Percentiles rank a stretch among this genome's conserved stretches.
Conservation (phyloP, 2,329 filamentous ascomycete species). For the Alternaria sp. region DNA sequence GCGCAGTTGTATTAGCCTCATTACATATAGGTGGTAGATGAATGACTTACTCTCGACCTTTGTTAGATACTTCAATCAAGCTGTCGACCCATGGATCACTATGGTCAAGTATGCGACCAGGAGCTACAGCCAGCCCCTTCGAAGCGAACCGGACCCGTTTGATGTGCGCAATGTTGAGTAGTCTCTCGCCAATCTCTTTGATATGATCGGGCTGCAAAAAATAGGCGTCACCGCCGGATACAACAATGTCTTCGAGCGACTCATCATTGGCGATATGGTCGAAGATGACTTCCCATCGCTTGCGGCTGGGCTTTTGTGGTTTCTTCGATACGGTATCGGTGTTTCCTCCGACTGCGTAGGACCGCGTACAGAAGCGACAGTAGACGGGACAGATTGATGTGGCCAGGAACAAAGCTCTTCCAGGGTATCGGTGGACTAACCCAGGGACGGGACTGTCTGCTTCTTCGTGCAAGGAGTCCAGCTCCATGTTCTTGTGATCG, state of each 20-base stretch:
- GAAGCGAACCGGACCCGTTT: conserved; percentile 67
- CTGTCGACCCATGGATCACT: conserved; percentile 62
- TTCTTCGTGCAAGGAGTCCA: conserved; percentile 67
- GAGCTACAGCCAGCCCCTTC: conserved; percentile 67
- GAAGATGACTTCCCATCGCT: conserved; percentile 65
- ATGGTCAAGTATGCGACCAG: conserved; percentile 61
- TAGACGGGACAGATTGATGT: conserved; percentile 68
- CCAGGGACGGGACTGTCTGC: conserved; percentile 63
- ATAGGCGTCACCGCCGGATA: conserved; percentile 69
- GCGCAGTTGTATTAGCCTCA: background rate
- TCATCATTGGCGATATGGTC: conserved; percentile 61
- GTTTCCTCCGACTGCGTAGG: conserved; percentile 63
- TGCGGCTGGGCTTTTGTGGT: conserved; percentile 47
- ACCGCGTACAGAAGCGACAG: conserved; percentile 68
- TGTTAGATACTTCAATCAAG: conserved; percentile 59
- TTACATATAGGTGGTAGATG: background rate
- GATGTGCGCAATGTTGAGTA: conserved; percentile 65
- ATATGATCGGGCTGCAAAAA: conserved; percentile 63
- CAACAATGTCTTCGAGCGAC: conserved; percentile 64
- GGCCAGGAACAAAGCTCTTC: conserved; percentile 68
- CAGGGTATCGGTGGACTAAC: conserved; percentile 68
- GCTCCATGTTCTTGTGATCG: conserved; percentile 61
- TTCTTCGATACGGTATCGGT: conserved; percentile 58
- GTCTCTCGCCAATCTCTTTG: conserved; percentile 58
- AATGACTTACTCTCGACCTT: conserved; percentile 50